A percentile compares a stretch with the other conserved stretches of the same genome.
phyloP scores from a whole-genome alignment of 345 rosid genomes.

The Barbarea vulgaris region DNA sequence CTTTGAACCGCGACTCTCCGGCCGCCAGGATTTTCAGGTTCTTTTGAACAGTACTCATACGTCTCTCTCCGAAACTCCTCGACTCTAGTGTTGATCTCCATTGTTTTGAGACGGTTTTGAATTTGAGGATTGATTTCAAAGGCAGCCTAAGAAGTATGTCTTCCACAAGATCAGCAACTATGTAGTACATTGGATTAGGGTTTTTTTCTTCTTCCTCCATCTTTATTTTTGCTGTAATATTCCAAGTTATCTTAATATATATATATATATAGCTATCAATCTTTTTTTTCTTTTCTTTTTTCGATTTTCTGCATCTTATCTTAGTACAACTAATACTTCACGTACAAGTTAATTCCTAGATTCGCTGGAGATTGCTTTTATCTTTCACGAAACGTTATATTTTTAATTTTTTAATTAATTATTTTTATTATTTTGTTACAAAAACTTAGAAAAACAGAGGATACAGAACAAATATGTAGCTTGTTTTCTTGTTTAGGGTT shows the following conservation, averaged over 20 bases:
- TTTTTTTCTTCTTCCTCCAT: not conserved
- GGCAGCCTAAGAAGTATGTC: not conserved
- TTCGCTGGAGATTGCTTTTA: not conserved
- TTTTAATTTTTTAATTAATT: not conserved
- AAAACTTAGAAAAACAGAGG: slow-evolving; percentile 1
- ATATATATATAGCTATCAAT: too few relatives aligned
- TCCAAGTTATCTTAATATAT: not conserved
- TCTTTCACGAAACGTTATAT: not conserved
- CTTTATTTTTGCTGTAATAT: not conserved
- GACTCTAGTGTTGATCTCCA: not conserved
- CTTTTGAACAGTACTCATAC: not conserved
- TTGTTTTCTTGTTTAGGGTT: not conserved
- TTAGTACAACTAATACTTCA: too few relatives aligned
- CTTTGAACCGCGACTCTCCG: too few relatives aligned
- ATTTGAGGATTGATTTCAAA: not conserved
- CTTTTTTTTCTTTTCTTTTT: too few relatives aligned
- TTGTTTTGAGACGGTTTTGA: not conserved
- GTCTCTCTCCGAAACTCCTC: not conserved
- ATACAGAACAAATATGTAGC: slow-evolving; percentile 1
- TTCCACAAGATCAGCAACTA: not conserved
- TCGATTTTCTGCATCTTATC: not conserved
- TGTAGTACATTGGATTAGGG: not conserved
- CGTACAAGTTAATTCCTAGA: not conserved
- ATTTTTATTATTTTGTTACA: not conserved
- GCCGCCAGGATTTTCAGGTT: not conserved